Conservation (phyloP, 148 eudicot genomes). For the Vaccinium corymbosum region DNA sequence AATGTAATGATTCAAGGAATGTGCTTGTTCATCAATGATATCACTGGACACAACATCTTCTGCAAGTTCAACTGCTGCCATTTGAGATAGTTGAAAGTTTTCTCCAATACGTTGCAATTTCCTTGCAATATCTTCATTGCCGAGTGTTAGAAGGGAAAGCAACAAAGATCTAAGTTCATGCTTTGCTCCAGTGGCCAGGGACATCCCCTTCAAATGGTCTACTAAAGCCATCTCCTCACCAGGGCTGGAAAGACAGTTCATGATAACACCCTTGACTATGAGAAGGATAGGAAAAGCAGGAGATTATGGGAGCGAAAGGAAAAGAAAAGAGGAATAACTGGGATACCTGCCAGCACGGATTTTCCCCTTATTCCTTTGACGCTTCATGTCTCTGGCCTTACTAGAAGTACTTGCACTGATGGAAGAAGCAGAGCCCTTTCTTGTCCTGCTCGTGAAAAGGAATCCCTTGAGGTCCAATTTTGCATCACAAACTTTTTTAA, state of each 20-base stretch:
- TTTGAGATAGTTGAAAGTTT: constrained; percentile 69
- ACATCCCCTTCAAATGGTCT: constrained; percentile 90
- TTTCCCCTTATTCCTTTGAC: constrained; percentile 77
- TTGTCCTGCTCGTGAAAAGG: constrained; percentile 49
- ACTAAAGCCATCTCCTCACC: constrained; percentile 92
- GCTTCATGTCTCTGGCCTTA: constrained; percentile 59
- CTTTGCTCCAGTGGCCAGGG: constrained; percentile 58
- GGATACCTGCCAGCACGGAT: constrained; percentile 98
- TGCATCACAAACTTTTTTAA: neutral
- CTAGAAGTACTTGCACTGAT: constrained; percentile 54
- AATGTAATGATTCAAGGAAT: constrained; percentile 57
- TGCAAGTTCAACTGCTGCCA: constrained; percentile 77
- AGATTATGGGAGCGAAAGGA: neutral
- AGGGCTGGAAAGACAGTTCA: constrained; percentile 47
- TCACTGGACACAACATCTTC: constrained; percentile 60
- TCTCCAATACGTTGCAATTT: constrained; percentile 63
- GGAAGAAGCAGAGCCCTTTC: constrained; percentile 67
- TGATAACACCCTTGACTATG: constrained; percentile 10
- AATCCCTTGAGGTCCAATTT: constrained; percentile 3
- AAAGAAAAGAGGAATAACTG: constrained; percentile 2
- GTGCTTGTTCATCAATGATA: constrained; percentile 59
- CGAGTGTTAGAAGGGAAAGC: constrained; percentile 68
- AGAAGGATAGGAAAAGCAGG: neutral
- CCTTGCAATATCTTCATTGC: constrained; percentile 67
- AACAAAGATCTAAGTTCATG: constrained; percentile 71